Percentiles rank a stretch among this genome's conserved stretches.
Conservation (phyloP, 768 basidiomycete genomes). For the Cubamyces sp. region DNA sequence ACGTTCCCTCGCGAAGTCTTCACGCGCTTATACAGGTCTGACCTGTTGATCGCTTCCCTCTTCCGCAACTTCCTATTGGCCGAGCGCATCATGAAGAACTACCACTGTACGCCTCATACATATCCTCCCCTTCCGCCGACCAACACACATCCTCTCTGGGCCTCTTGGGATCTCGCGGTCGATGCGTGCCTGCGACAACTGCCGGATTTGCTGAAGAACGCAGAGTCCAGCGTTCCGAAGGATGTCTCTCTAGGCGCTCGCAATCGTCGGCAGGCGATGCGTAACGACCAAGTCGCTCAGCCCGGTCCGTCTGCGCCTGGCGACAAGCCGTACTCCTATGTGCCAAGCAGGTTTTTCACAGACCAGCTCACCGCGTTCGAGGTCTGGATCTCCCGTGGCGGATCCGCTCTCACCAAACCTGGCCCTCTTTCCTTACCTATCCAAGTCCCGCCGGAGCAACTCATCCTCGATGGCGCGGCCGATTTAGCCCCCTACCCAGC, state of each 20-base stretch:
- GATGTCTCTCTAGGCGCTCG: constrained; percentile 30
- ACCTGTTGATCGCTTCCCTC: constrained; percentile 92
- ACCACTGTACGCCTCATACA: constrained; percentile 95
- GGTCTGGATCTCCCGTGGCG: constrained; percentile 96
- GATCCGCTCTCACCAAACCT: constrained; percentile 77
- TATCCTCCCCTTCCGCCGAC: constrained; percentile 90
- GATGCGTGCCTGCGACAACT: constrained; percentile 93
- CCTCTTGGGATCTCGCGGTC: constrained; percentile 96
- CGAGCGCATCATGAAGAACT: constrained; percentile 97
- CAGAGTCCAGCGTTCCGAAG: constrained; percentile 27
- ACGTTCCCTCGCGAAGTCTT: constrained; percentile 94
- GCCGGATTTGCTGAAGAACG: constrained; percentile 69
- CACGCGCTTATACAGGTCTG: constrained; percentile 91
- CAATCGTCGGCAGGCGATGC: constrained; percentile 30
- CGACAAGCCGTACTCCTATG: constrained; percentile 69
- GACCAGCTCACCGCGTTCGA: constrained; percentile 98
- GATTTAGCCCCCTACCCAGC: constrained; percentile 9
- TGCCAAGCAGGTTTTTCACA: constrained; percentile 90
- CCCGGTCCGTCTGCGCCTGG: constrained; percentile 16
- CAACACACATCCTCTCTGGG: constrained; percentile 97
- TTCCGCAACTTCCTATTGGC: constrained; percentile 98
- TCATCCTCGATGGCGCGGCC: constrained; percentile 9
- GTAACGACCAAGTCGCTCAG: constrained; percentile 17
- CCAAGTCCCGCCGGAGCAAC: constrained; percentile 13
- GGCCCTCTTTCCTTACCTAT: constrained; percentile 74